Conservation (phyloP, 208 protist genomes). For the Phytomonas sp. region DNA sequence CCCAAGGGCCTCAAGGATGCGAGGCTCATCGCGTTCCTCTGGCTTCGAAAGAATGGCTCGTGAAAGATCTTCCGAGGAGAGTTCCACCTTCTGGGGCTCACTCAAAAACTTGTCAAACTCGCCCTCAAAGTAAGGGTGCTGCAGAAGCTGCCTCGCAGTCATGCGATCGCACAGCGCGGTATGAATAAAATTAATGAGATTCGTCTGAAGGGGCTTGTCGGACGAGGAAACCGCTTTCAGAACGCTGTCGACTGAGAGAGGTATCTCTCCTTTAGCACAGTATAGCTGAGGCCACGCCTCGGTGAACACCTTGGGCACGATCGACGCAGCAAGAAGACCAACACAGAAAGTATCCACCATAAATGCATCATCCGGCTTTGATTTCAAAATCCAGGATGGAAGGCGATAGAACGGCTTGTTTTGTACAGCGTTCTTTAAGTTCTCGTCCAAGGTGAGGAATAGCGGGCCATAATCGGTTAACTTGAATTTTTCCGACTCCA, state of each 20-base stretch:
- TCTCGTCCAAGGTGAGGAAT: slow-evolving; percentile 49
- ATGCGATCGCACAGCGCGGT: slow-evolving; percentile 26
- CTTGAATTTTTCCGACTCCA: slow-evolving; percentile 27
- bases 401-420: slow-evolving; percentile 35
- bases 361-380: slow-evolving; percentile 17
- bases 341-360: slow-evolving; percentile 65
- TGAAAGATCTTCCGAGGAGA: slow-evolving; percentile 33
- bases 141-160: slow-evolving; percentile 28
- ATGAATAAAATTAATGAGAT: slow-evolving; percentile 46
- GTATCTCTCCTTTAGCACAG: neutral
- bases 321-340: slow-evolving; percentile 60
- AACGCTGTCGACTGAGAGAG: slow-evolving; percentile 25
- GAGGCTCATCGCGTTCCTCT: slow-evolving; percentile 38
- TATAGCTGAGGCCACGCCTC: slow-evolving; percentile 29
- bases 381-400: slow-evolving; percentile 32
- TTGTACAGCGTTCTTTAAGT: slow-evolving; percentile 10
- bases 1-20: slow-evolving; percentile 48
- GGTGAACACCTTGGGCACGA: slow-evolving; percentile 33
- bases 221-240: slow-evolving; percentile 18
- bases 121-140: slow-evolving; percentile 41
- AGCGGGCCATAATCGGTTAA: slow-evolving; percentile 69
- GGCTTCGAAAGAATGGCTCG: slow-evolving; percentile 32
- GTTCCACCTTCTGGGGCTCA: slow-evolving; percentile 10
- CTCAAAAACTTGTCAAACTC: slow-evolving; percentile 9
- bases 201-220: slow-evolving; percentile 13